A percentile compares a stretch with the other conserved stretches of the same genome.
These are phyloP conservation scores for Hsuehochloa calcarea DNA, from an alignment of 176 grass and related monocot species.

Conservation along the genomic window DNA sequence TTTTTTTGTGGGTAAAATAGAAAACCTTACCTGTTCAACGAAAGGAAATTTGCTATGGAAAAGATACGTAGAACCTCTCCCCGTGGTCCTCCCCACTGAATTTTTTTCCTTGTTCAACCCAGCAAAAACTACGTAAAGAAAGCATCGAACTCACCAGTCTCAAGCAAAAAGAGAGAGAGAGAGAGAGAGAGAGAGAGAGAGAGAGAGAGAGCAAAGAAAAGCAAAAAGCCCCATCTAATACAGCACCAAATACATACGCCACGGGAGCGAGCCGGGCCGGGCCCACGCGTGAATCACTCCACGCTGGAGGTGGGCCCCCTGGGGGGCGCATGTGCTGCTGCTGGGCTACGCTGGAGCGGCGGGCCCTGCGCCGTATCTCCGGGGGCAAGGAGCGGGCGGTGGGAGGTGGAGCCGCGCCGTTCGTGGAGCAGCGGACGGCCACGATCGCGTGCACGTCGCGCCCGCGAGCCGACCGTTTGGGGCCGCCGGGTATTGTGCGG, in stretches of 20 bases:
- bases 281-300: conserved; percentile 44
- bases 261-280: neutral
- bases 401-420: neutral
- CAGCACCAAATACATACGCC: neutral
- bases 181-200: neutral
- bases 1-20: too few species aligned
- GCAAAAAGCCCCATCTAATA: neutral
- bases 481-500: neutral
- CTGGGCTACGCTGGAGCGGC: conserved; percentile 31
- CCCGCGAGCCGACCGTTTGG: conserved; percentile 1
- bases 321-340: conserved; percentile 23
- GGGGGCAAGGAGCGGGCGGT: neutral
- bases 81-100: too few species aligned
- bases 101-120: conserved; percentile 12
- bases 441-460: conserved; percentile 7
- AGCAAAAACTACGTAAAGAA: neutral
- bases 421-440: conserved; percentile 24
- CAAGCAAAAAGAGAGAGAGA: neutral
- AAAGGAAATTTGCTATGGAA: too few species aligned
- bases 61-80: too few species aligned
- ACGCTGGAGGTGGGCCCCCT: conserved; percentile 35
- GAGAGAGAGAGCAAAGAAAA: neutral
- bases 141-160: neutral
- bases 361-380: conserved; percentile 40
- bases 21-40: neutral